Evolutionary conservation across 2,329 filamentous ascomycete genomes (phyloP), one percentile per base, ranked within the genome.

Genomic region (Chaetomiaceae sp.): DNA sequence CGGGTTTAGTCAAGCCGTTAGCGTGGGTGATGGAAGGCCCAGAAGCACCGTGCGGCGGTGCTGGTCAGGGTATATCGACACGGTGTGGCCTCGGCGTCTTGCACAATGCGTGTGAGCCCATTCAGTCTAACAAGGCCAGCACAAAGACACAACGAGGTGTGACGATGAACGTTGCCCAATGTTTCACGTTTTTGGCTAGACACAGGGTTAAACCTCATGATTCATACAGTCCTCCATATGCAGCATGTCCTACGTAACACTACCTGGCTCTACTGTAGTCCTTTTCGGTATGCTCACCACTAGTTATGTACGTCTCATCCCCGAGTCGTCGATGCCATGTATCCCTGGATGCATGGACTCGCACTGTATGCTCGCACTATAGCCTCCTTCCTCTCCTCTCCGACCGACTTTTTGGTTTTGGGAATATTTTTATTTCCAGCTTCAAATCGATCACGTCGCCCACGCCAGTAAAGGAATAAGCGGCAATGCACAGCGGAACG

Each of bases 401-500:
- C 33, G 41, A 44, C 48, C 48, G 16, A 44, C 25, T 40, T 34
- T 42, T 27, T 27, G n/a, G 2, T 16, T 39, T 23, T 16, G 6
- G 12, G n/a, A 35, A 16, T 30, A 5, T 21, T 17, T 25, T 7
- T 19, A 20, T 30, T 33, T 45, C 21, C 46, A 33, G 35, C 20
- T 25, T 45, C 33, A 34, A 25, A 16, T 23, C 25, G n/a, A n/a
- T n/a, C n/a, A 9, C 19, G 19, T 17, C 13, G 38, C 13, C 17
- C 42, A 30, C 27, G 19, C 25, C 21, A 19, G 20, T n/a, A 39
- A 37, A n/a, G 9, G 40, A 41, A 20, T 42, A 13, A 17, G 30
- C 44, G 49, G 50, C 48, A 19, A 54, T 56, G 54, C 44, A 43
- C 48, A 16, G 17, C 27, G 33, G 13, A 9, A 23, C 25, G 37